Conservation (phyloP, 1,284 basidiomycete species). For the Apiotrichum sp. region DNA sequence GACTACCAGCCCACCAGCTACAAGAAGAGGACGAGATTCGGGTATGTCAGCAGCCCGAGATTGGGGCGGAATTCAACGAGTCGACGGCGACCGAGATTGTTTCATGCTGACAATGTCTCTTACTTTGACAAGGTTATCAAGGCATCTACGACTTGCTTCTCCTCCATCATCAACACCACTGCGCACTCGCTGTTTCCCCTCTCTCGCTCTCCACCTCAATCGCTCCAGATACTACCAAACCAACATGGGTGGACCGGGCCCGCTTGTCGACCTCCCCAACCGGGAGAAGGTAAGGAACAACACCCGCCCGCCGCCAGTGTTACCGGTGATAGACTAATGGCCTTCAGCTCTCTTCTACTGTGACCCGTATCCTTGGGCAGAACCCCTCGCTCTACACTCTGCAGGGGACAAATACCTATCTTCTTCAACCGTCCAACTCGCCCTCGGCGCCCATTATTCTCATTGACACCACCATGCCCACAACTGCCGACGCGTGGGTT, state of each 20-base stretch:
- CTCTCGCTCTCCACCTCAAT: background rate
- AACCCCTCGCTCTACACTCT: conserved; percentile 89
- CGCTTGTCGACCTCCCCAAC: conserved; percentile 30
- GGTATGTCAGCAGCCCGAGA: no score
- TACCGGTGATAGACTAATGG: background rate
- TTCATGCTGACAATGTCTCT: no score
- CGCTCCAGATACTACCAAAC: background rate
- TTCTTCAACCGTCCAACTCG: conserved; percentile 57
- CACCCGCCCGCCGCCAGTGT: background rate
- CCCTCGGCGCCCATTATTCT: conserved; percentile 63
- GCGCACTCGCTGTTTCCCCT: background rate
- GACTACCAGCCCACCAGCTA: no score
- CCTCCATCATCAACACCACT: no score
- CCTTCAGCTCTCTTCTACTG: conserved; percentile 38
- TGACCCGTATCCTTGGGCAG: conserved; percentile 54
- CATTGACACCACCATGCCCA: conserved; percentile 75
- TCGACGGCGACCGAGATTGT: no score
- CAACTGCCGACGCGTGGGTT: conserved; percentile 52
- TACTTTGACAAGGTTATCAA: no score
- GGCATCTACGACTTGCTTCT: no score
- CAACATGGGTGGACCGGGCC: conserved; percentile 15
- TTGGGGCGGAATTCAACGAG: no score
- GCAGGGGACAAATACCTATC: conserved; percentile 93
- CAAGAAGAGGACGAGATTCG: no score
- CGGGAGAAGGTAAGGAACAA: conserved; percentile 21